A percentile compares a stretch with the other conserved stretches of the same genome.
Evolutionary conservation across 108 stramenopile species (phyloP).

Genomic region (Cyclotella distinguenda): DNA sequence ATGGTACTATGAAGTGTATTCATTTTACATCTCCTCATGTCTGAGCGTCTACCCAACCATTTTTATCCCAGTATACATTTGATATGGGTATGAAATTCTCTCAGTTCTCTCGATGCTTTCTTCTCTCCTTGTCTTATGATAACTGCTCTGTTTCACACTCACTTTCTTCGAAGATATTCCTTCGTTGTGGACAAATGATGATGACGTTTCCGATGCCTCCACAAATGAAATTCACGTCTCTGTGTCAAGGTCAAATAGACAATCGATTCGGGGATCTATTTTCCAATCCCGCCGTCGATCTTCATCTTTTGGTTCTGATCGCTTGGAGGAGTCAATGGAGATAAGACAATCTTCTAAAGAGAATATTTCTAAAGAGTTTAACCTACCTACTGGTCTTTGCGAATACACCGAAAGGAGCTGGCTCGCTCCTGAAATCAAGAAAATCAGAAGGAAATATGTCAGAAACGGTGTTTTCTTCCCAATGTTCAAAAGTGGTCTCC

Average conservation of each 20-base stretch:
- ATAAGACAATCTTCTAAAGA: too few relatives aligned
- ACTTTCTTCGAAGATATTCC: slow-evolving; percentile 40
- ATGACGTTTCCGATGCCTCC: slow-evolving; percentile 16
- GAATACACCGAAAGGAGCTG: slow-evolving; percentile 64
- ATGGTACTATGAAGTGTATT: too few relatives aligned
- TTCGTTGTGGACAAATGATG: slow-evolving; percentile 56
- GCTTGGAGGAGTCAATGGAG: too few relatives aligned
- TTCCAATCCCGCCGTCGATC: background rate
- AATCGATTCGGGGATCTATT: background rate
- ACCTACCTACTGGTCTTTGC: slow-evolving; percentile 60
- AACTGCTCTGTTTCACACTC: background rate
- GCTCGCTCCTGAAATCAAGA: slow-evolving; percentile 64
- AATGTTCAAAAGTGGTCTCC: slow-evolving; percentile 69
- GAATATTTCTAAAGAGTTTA: slow-evolving; percentile 29
- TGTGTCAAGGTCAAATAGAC: slow-evolving; percentile 3
- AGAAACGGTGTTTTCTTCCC: slow-evolving; percentile 61
- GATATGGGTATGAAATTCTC: slow-evolving; percentile 71
- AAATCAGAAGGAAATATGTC: slow-evolving; percentile 64
- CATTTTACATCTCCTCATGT: background rate
- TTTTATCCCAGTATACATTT: slow-evolving; percentile 51
- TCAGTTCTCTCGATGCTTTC: background rate
- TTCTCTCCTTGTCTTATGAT: background rate
- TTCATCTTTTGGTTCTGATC: background rate
- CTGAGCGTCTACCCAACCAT: too few relatives aligned
- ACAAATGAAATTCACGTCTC: slow-evolving; percentile 1